A percentile compares a stretch with the other conserved stretches of the same genome.
Conservation (phyloP, 202 grass and related monocot species). For the Panicum virgatum region DNA sequence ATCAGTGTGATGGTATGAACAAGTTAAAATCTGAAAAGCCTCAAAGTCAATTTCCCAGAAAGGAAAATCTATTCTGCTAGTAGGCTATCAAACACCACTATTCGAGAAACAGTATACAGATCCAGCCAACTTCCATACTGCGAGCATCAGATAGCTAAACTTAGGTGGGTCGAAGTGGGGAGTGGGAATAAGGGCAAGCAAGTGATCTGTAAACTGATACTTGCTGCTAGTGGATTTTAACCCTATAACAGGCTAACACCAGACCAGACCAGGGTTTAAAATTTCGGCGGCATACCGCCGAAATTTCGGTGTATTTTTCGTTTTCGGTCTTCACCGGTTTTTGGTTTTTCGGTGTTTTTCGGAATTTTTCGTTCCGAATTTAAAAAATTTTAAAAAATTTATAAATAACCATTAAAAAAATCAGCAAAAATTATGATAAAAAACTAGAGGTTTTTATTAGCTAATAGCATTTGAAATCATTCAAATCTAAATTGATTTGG, state of each 20-base stretch:
- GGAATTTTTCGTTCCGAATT: too few species aligned
- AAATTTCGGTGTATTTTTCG: too few species aligned
- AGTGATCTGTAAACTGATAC: conserved; percentile 4
- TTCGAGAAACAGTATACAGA: conserved; percentile 12
- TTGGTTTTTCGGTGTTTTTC: too few species aligned
- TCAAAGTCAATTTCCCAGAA: background rate
- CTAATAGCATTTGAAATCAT: too few species aligned
- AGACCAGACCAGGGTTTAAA: too few species aligned
- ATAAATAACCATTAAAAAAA: too few species aligned
- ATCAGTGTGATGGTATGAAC: background rate
- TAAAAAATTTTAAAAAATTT: too few species aligned
- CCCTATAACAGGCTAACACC: background rate
- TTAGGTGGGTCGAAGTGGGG: background rate
- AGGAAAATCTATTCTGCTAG: background rate
- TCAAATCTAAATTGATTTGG: too few species aligned
- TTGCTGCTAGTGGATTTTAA: conserved; percentile 34
- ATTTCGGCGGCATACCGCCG: too few species aligned
- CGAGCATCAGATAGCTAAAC: background rate
- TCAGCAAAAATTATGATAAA: too few species aligned
- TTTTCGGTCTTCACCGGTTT: too few species aligned
- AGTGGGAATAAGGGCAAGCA: background rate
- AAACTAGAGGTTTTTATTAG: too few species aligned
- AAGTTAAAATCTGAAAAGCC: background rate
- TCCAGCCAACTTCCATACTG: conserved; percentile 35
- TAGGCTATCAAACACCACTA: background rate